A percentile compares a stretch with the other conserved stretches of the same genome.
Conservation (phyloP, 192 early-diverging fungal genomes). For the Mortierella alpina region DNA sequence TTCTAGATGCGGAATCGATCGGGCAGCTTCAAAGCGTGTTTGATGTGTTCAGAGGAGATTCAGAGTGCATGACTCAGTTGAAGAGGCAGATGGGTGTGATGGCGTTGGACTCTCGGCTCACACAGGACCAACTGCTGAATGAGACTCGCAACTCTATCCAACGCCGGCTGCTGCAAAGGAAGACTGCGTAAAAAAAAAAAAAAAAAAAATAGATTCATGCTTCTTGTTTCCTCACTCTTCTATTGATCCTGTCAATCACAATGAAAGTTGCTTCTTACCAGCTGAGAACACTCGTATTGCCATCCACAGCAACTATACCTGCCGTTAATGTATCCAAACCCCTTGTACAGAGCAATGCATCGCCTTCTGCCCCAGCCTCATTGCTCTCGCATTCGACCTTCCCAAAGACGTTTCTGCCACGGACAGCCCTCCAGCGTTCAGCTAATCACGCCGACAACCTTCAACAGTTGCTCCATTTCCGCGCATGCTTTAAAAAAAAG, state of each 20-base stretch:
- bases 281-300: conserved; percentile 9
- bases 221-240: conserved; percentile 1
- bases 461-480: conserved; percentile 29
- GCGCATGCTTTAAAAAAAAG: conserved; percentile 44
- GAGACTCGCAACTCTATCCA: conserved; percentile 34
- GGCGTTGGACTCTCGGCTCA: conserved; percentile 43
- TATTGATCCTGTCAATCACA: too few species aligned
- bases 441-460: conserved; percentile 22
- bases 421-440: conserved; percentile 15
- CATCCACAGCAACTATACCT: conserved; percentile 17
- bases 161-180: conserved; percentile 23
- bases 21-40: conserved; percentile 42
- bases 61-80: conserved; percentile 40
- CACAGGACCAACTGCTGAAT: conserved; percentile 43
- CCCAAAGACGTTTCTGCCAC: conserved; percentile 27
- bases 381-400: not conserved
- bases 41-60: conserved; percentile 54
- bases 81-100: conserved; percentile 57
- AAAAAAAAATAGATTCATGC: not conserved
- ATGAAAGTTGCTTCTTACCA: not conserved
- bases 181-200: conserved; percentile 3
- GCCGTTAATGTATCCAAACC: not conserved
- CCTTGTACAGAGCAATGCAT: not conserved
- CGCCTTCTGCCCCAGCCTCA: not conserved
- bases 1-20: conserved; percentile 42